Evolutionary conservation across 257 asterid genomes (phyloP), one percentile per base, ranked within the genome.

Genomic region (Solanum lycopersicoides): DNA sequence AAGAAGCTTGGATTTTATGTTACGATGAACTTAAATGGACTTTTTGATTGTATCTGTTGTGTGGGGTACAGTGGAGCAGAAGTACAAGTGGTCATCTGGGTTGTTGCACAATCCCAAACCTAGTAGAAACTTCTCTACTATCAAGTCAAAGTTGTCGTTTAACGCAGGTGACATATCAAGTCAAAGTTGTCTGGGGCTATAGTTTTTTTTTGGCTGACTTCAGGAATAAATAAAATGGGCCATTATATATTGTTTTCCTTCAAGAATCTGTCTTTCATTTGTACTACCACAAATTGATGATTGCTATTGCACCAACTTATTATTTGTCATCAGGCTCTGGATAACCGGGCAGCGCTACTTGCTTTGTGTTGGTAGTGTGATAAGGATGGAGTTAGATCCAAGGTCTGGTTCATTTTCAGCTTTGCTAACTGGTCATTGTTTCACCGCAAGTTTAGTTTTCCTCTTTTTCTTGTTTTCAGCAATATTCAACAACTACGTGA

Each of bases 311-410:
- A 23, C 53, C 56, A 47, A 80, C 13, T 73, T 72, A 47, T n/a
- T 83, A 45, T 89, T 69, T 82, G 60, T 89, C 45, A 89, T 74
- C 93, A 97, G 99, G 94, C 93, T 90, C 95, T 86, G 90, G 89
- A 94, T 89, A 96, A 97, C 89, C 99, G 98, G 4, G 99, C 99
- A 65, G 98, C 99, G 2, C 90, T 97, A 91, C 97, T 97, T 34
- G 98, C 99, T 69, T 86, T 96, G 86, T 97, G 99, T 89, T 96
- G 99, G 98, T 97, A 95, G 88, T 97, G 99, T 99, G 96, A 94
- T 12, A 91, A 98, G 66, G 96, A 93, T 91, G 99, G 99, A 89
- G 90, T 95, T 45, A 98, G 99, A 88, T 93, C 39, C 39, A 35
- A 35, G 5, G 98, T 97, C 83, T 80, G 92, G 37, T 84, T 90